Evolutionary conservation across 768 basidiomycete species (phyloP), one percentile per base, ranked within the genome.

Genomic region (Suillus decipiens): DNA sequence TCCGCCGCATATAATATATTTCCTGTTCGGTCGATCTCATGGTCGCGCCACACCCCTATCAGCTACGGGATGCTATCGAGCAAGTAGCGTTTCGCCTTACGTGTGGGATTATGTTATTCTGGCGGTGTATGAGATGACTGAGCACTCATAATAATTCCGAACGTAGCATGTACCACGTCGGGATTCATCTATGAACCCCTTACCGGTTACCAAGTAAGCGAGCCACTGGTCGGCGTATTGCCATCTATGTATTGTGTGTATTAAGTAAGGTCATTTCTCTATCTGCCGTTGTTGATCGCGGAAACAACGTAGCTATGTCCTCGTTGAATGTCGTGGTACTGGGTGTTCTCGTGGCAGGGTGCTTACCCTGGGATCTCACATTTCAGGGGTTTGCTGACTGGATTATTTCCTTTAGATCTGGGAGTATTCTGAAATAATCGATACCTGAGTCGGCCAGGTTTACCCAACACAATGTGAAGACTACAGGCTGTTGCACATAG

Each of bases 61-160:
- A 14, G 19, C 34, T 28, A 28, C 24, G 14, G 36, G 48, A 36
- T 55, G n/a, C 24, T 55, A 54, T 34, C 33, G 36, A 33, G 47
- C 34, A 60, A n/a, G 31, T 9, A 56, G 34, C 39, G 31, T 58
- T 55, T 61, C 54, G 12, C 68, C 72, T 3, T 66, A 80, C 59
- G 67, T 72, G n/a, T 79, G 75, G 0, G 70, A 75, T 41, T 76
- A 66, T 61, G 73, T 76, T 9, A 56, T 72, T 9, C 69, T 70
- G 6, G 62, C 39, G 5, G 60, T 60, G 15, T 51, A 67, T 55
- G 36, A 59, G 60, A 28, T 61, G 34, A 12, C 54, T 41, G 60
- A 31, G 60, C 10, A 24, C 33, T 31, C 50, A 19, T 39, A 24
- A 22, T 47, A 22, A 47, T 39, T 57, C 24, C 28, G 19, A 39